Base-by-base conservation (phyloP, 345 rosid species). In the Citrus inodora region DNA sequence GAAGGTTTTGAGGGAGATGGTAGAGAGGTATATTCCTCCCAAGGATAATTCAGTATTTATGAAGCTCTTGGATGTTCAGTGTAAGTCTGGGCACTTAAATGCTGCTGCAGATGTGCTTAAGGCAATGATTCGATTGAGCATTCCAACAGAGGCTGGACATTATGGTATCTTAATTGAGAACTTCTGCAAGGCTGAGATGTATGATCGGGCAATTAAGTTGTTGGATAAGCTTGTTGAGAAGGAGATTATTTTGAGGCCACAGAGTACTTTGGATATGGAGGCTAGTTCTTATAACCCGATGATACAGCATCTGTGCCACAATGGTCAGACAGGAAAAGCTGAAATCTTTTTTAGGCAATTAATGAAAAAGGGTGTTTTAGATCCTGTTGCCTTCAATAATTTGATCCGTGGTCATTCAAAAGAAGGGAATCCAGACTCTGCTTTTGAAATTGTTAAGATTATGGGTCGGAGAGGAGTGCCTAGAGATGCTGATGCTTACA, bases 321-420 rank as follows among this genome's bases (percentile, higher is more conserved):
- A 85, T 72, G 94, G 95, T 56, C 93, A 88, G 76, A 92, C 98
- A 0, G 80, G 78, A 38, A 95, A 91, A 85, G 98, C 98, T 17
- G 98, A 95, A 84, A 78, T 70, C 84, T 91, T 95, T 83, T 89
- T 92, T 88, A 72, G 98, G 83, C 94, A 93, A 86, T 83, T 95
- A 85, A 89, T 95, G 98, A 95, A 93, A 82, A 91, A 80, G 80
- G 98, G 97, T 76, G 87, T 91, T 38, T 86, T 85, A 77, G 98
- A 95, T 85, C 83, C 91, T 14, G 55, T 42, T 40, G 97, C 95
- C 22, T 92, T 91, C 67, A 92, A 94, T 86, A 90, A 81, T 88
- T 77, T 95, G 78, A 89, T 93, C 70, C 25, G 85, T 2, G 97
- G 98, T 25, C 97, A 93, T 79, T 88, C 94, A 38, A 92, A 92